phyloP scores from a whole-genome alignment of 768 basidiomycete genomes.

The Zangia roseola region DNA sequence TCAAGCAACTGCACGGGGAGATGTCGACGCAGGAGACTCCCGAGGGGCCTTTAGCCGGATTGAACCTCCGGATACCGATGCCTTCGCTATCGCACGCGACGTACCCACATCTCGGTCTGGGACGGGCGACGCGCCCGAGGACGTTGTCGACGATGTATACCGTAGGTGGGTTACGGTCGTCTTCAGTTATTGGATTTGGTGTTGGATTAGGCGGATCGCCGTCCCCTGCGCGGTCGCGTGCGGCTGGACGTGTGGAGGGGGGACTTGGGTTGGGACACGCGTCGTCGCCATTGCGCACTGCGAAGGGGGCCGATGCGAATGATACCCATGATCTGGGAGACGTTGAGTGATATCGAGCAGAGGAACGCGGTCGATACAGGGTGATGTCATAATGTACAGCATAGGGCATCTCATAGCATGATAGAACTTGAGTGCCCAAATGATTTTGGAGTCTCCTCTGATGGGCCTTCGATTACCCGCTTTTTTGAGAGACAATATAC shows the following conservation, averaged over 20 bases:
- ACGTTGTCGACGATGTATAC: slow-evolving; percentile 64
- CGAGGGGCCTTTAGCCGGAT: slow-evolving; percentile 38
- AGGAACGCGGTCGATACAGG: too few species aligned
- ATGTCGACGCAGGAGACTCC: slow-evolving; percentile 1
- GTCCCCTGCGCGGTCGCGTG: slow-evolving; percentile 7
- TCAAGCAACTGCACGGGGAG: slow-evolving; percentile 21
- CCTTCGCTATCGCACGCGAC: slow-evolving; percentile 31
- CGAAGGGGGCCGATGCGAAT: neutral
- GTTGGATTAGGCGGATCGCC: slow-evolving; percentile 21
- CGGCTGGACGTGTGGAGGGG: neutral
- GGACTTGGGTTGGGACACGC: neutral
- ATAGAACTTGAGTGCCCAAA: too few species aligned
- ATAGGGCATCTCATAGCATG: too few species aligned
- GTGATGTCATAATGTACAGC: too few species aligned
- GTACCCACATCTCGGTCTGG: slow-evolving; percentile 18
- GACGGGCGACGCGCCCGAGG: slow-evolving; percentile 35
- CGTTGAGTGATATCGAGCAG: slow-evolving; percentile 25
- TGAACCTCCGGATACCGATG: slow-evolving; percentile 60
- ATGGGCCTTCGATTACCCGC: too few species aligned
- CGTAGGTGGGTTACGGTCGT: slow-evolving; percentile 52
- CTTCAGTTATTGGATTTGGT: slow-evolving; percentile 31
- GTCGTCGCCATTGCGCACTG: slow-evolving; percentile 2
- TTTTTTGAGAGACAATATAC: too few species aligned
- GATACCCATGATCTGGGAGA: slow-evolving; percentile 20
- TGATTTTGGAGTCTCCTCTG: too few species aligned